A percentile compares a stretch with the other conserved stretches of the same genome.
phyloP scores from a whole-genome alignment of 352 stramenopile genomes.

The Globisporangium carolinianum region DNA sequence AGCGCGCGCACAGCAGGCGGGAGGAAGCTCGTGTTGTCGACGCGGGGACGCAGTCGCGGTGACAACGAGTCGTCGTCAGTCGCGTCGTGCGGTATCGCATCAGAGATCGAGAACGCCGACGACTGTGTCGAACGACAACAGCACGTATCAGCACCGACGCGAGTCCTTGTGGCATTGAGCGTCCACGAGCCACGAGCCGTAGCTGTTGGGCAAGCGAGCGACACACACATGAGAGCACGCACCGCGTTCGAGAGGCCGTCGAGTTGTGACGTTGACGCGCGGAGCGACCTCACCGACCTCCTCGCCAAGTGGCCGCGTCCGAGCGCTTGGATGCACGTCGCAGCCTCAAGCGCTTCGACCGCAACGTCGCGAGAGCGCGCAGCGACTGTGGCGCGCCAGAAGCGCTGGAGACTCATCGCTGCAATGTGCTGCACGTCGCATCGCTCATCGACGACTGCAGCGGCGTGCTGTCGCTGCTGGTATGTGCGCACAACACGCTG shows the following conservation, averaged over 20 bases:
- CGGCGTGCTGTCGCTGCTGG: slow-evolving; percentile 20
- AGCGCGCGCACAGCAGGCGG: slow-evolving; percentile 26
- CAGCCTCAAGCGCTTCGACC: slow-evolving; percentile 43
- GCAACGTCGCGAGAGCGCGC: slow-evolving; percentile 10
- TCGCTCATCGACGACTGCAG: slow-evolving; percentile 25
- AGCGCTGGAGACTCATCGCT: slow-evolving; percentile 38
- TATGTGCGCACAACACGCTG: slow-evolving; percentile 35
- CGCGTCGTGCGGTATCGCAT: not conserved
- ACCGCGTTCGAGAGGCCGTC: slow-evolving; percentile 12
- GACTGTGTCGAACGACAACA: slow-evolving; percentile 8
- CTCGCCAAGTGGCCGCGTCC: slow-evolving; percentile 44
- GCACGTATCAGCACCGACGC: too few relatives aligned
- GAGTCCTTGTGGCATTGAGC: not conserved
- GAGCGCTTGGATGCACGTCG: slow-evolving; percentile 66
- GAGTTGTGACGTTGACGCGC: slow-evolving; percentile 15
- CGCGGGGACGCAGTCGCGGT: slow-evolving; percentile 13
- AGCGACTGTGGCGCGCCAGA: slow-evolving; percentile 26
- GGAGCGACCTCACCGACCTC: slow-evolving; percentile 41
- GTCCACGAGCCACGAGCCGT: not conserved
- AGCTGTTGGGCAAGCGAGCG: too few relatives aligned
- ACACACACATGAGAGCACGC: not conserved
- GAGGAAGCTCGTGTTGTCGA: slow-evolving; percentile 37
- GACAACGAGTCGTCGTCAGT: slow-evolving; percentile 7
- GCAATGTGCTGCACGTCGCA: slow-evolving; percentile 46
- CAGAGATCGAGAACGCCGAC: slow-evolving; percentile 27